phyloP scores from a whole-genome alignment of 2,329 filamentous ascomycete species.

The Phialophora chinensis region DNA sequence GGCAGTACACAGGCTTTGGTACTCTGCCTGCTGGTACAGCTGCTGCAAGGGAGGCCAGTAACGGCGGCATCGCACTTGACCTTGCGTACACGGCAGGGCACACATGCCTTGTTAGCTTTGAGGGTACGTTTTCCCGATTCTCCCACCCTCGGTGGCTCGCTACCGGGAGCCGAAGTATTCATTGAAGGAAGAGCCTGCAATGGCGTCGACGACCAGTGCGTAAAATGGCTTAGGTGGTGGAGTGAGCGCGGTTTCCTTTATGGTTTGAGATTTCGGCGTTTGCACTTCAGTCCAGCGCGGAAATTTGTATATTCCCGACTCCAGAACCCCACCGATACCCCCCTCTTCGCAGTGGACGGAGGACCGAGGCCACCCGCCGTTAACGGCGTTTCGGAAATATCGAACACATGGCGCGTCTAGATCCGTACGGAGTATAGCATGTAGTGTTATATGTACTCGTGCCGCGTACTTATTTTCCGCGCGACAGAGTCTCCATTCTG shows the following conservation, averaged over 20 bases:
- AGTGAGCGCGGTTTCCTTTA: not conserved
- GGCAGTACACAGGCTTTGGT: conserved; percentile 37
- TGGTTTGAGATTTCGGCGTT: conserved; percentile 19
- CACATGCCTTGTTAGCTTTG: conserved; percentile 38
- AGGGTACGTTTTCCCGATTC: conserved; percentile 11
- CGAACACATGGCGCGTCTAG: no score
- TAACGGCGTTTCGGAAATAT: no score
- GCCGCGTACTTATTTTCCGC: not conserved
- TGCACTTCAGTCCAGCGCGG: conserved; percentile 10
- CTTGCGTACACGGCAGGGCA: conserved; percentile 39
- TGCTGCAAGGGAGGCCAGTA: conserved; percentile 39
- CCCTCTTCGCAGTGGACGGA: no score
- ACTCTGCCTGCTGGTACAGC: conserved; percentile 39
- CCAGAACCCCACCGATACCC: not conserved
- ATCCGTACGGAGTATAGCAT: no score
- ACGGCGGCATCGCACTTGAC: conserved; percentile 40
- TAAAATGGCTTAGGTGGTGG: conserved; percentile 2
- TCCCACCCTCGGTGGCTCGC: conserved; percentile 34
- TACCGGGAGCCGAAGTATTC: conserved; percentile 34
- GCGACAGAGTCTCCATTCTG: not conserved
- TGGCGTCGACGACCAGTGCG: not conserved
- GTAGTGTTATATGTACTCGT: not conserved
- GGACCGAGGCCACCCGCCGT: no score
- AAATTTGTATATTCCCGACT: conserved; percentile 19
- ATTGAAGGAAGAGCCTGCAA: conserved; percentile 13